These are phyloP conservation scores for Peribolospora kevripleyi DNA, from an alignment of 768 basidiomycete genomes.

Conservation along the genomic window DNA sequence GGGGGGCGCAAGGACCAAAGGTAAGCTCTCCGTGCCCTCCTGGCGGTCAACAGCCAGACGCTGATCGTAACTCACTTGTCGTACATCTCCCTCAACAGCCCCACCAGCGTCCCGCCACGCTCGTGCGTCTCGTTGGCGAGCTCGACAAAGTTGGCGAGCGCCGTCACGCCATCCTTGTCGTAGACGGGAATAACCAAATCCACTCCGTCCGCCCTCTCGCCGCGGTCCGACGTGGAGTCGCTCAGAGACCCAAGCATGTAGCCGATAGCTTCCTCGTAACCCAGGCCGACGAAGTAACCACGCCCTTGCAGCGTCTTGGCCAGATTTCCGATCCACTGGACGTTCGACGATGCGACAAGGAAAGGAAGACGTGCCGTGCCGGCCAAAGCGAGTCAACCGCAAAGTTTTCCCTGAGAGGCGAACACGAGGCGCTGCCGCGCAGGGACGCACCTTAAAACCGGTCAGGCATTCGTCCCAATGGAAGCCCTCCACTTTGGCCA, in stretches of 20 bases:
- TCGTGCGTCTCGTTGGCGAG: slow-evolving; percentile 27
- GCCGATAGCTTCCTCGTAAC: slow-evolving; percentile 80
- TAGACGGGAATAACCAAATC: slow-evolving; percentile 23
- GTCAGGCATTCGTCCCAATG: slow-evolving; percentile 65
- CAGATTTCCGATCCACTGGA: slow-evolving; percentile 39
- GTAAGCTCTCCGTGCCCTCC: neutral
- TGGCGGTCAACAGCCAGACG: neutral
- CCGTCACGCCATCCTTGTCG: slow-evolving; percentile 62
- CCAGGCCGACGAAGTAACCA: slow-evolving; percentile 53
- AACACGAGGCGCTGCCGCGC: too few relatives aligned
- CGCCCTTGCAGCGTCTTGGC: slow-evolving; percentile 37
- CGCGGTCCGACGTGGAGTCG: neutral
- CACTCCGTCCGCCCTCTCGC: too few relatives aligned
- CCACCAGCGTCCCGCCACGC: slow-evolving; percentile 31
- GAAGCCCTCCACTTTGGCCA: slow-evolving; percentile 54
- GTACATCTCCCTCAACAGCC: slow-evolving; percentile 30
- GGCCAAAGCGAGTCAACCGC: neutral
- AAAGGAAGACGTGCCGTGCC: too few relatives aligned
- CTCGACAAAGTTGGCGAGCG: slow-evolving; percentile 10
- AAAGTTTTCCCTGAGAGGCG: neutral
- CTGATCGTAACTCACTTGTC: slow-evolving; percentile 6
- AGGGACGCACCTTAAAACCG: slow-evolving; percentile 51
- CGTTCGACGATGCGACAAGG: neutral
- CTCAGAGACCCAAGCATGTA: slow-evolving; percentile 44
- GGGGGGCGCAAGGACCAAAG: neutral